These are phyloP conservation scores for Aspergillus calidoustus DNA, from an alignment of 2,329 filamentous ascomycete species.

Conservation along the genomic window DNA sequence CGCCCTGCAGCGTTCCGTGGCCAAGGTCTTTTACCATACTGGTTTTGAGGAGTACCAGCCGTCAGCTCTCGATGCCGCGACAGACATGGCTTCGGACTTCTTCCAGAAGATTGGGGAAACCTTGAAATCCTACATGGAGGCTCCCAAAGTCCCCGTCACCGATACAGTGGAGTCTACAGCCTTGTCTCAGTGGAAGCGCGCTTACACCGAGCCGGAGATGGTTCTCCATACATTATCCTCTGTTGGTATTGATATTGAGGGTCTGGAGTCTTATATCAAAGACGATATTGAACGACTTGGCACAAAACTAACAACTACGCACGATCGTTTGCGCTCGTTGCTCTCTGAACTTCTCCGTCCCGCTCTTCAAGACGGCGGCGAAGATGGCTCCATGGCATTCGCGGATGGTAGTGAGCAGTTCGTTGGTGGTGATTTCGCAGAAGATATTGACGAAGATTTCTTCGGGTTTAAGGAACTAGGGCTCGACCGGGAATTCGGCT, in stretches of 20 bases:
- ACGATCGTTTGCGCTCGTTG: conserved; percentile 93
- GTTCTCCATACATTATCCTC: conserved; percentile 84
- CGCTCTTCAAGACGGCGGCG: conserved; percentile 77
- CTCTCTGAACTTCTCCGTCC: conserved; percentile 92
- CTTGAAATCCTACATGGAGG: conserved; percentile 80
- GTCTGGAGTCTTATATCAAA: conserved; percentile 82
- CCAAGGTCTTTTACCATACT: conserved; percentile 92
- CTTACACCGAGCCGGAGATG: conserved; percentile 83
- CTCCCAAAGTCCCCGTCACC: conserved; percentile 70
- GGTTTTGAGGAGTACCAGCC: conserved; percentile 98
- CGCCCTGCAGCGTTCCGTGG: conserved; percentile 86
- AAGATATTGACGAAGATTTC: conserved; percentile 97
- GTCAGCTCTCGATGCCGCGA: conserved; percentile 86
- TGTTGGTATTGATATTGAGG: conserved; percentile 80
- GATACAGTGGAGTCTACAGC: conserved; percentile 48
- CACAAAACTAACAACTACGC: conserved; percentile 77
- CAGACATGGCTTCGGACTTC: conserved; percentile 86
- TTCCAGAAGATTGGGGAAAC: conserved; percentile 82
- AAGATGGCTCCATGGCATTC: conserved; percentile 88
- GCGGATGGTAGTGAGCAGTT: conserved; percentile 98
- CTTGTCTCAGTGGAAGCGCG: conserved; percentile 59
- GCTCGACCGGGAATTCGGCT: conserved; percentile 85
- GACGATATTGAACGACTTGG: conserved; percentile 90
- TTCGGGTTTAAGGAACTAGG: conserved; percentile 97
- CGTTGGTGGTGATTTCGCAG: conserved; percentile 93